These are phyloP conservation scores for Mucor lusitanicus DNA, from an alignment of 371 early-diverging fungal species.

Conservation along the genomic window DNA sequence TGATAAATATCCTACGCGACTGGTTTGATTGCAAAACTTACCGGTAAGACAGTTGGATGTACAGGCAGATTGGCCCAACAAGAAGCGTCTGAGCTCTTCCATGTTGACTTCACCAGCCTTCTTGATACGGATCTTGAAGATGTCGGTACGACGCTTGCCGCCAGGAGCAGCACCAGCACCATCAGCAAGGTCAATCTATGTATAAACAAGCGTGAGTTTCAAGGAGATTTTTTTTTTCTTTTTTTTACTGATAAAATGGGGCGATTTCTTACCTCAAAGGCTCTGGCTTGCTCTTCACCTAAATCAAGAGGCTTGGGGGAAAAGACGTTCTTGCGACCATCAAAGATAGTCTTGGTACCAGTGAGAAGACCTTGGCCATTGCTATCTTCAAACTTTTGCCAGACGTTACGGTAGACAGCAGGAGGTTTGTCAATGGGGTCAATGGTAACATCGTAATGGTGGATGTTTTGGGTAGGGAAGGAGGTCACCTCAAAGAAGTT, in stretches of 20 bases:
- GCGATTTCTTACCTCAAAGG: conserved; percentile 41
- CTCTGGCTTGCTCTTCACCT: conserved; percentile 39
- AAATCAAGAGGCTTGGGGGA: conserved; percentile 44
- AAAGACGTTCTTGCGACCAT: conserved; percentile 55
- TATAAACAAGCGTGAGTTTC: neutral
- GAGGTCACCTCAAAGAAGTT: conserved; percentile 52
- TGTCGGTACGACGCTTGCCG: conserved; percentile 26
- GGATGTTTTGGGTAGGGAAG: conserved; percentile 42
- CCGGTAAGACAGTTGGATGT: conserved; percentile 52
- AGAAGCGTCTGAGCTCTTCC: conserved; percentile 55
- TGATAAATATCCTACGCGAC: neutral
- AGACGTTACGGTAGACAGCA: conserved; percentile 48
- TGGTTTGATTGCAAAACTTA: conserved; percentile 9
- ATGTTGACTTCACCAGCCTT: conserved; percentile 63
- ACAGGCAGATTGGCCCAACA: conserved; percentile 41
- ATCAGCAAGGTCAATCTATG: conserved; percentile 45
- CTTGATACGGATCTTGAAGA: conserved; percentile 60
- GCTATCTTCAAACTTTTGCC: conserved; percentile 41
- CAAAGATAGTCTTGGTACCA: conserved; percentile 48
- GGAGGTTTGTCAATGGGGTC: conserved; percentile 46
- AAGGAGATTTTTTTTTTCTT: no score
- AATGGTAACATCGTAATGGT: conserved; percentile 44
- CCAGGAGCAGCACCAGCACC: conserved; percentile 11
- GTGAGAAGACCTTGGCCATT: conserved; percentile 34
- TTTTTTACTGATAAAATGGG: neutral